Base-by-base conservation (phyloP, 2,329 filamentous ascomycete species). In the Diplocarpon mali region DNA sequence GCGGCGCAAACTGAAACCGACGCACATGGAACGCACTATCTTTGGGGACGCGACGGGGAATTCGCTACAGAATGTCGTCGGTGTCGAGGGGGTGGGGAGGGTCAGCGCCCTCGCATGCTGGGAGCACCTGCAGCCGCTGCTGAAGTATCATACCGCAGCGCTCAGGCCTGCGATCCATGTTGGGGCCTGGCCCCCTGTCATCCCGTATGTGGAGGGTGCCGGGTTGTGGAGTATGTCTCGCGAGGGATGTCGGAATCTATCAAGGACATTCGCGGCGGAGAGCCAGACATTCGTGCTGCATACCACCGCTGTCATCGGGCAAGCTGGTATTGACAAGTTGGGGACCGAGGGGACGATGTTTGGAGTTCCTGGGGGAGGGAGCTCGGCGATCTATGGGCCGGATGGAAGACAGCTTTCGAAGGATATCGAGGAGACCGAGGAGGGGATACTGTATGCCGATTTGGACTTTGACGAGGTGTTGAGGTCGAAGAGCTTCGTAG, bases 201-300 rank as follows among this genome's bases (percentile, higher is more conserved):
- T 68, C 39, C 70, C 71, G 0, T 72, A 77, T 43, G 70, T 71
- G 0, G 70, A 67, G 29, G 48, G 46, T 2, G 40, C 38, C 5
- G 50, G 28, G 2, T 24, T 58, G 13, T 57, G 53, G 51, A 48
- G 40, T 17, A 50, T 56, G 44, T 49, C 45, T 14, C 29, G 38
- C 29, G 48, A 54, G 40, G 52, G 53, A 46, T 71, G 24, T 65
- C 65, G 75, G 3, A 62, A 71, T 6, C 70, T 77, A 2, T 73
- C 71, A 4, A 72, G 72, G 13, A 70, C 67, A 2, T 77, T 76
- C 46, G 73, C 73, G 20, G 71, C 75, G 44, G 73, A 78, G 60
- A 76, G 71, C 1, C 72, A 70, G 2, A 67, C 71, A 0, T 78
- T 69, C 64, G 71, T 70, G 0, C 63, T 77, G 11, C 72, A 72